Conservation (phyloP, 148 eudicot species). For the Fagopyrum esculentum region DNA sequence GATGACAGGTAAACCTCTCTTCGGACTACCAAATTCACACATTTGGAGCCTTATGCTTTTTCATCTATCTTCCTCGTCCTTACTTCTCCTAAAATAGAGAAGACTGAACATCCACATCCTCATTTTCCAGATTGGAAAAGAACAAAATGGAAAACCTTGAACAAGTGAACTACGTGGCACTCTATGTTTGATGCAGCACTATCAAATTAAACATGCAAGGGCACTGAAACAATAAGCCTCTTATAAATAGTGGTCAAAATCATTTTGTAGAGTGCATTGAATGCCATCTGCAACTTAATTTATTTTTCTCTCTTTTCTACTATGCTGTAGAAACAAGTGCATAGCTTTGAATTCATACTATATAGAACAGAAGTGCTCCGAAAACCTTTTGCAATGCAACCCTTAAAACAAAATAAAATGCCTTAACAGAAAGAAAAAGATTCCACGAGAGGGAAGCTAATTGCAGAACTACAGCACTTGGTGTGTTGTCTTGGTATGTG, state of each 20-base stretch:
- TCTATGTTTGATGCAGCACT: neutral
- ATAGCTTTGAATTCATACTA: conserved; percentile 5
- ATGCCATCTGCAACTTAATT: neutral
- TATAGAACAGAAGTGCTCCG: neutral
- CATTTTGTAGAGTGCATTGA: neutral
- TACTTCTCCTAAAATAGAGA: neutral
- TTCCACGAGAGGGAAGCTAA: neutral
- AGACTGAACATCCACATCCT: neutral
- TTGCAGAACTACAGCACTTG: neutral
- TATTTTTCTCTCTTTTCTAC: neutral
- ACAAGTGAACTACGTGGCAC: neutral
- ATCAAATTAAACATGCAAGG: neutral
- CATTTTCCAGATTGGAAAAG: neutral
- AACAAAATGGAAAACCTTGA: conserved; percentile 1
- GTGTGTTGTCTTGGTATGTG: neutral
- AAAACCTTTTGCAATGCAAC: neutral
- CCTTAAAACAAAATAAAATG: neutral
- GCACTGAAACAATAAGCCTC: neutral
- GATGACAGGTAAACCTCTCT: neutral
- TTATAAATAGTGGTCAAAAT: neutral
- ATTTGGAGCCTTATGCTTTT: neutral
- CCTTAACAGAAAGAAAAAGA: neutral
- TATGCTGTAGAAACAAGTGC: conserved; percentile 1
- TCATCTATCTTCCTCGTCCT: neutral
- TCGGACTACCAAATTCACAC: neutral